These are phyloP conservation scores for Salix exigua DNA, from an alignment of 345 rosid genomes.

Conservation along the genomic window DNA sequence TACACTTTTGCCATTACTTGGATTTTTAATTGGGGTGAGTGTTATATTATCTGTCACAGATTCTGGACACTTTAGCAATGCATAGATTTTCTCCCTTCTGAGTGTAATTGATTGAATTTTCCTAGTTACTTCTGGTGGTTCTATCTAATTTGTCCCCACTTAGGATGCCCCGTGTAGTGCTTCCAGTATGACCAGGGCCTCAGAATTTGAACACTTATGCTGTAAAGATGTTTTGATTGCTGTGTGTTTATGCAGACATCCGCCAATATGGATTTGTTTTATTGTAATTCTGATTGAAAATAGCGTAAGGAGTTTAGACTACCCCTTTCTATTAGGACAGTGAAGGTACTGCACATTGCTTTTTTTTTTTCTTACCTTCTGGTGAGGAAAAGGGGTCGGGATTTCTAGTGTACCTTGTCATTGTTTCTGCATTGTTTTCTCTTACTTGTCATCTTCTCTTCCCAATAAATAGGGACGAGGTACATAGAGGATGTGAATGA, in stretches of 20 bases:
- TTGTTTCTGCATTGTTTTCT: background rate
- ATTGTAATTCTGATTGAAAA: background rate
- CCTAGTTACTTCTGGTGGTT: background rate
- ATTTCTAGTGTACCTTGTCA: background rate
- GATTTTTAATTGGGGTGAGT: conserved; percentile 89
- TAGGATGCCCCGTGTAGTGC: background rate
- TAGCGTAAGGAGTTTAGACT: background rate
- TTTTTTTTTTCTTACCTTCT: background rate
- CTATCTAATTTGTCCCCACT: background rate
- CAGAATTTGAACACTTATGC: background rate
- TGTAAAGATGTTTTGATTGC: background rate
- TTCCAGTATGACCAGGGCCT: background rate
- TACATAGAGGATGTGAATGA: background rate
- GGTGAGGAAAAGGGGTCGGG: background rate
- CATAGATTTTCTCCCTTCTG: background rate
- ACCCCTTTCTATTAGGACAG: background rate
- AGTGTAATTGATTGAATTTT: background rate
- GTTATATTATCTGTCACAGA: conserved; percentile 2
- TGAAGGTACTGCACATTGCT: background rate
- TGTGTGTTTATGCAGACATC: background rate
- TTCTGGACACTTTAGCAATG: background rate
- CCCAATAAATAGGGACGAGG: background rate
- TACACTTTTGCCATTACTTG: conserved; percentile 63
- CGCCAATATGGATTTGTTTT: background rate
- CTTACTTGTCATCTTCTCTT: background rate